Base-by-base conservation (phyloP, 2,329 filamentous ascomycete species). In the Calycina herbarum region DNA sequence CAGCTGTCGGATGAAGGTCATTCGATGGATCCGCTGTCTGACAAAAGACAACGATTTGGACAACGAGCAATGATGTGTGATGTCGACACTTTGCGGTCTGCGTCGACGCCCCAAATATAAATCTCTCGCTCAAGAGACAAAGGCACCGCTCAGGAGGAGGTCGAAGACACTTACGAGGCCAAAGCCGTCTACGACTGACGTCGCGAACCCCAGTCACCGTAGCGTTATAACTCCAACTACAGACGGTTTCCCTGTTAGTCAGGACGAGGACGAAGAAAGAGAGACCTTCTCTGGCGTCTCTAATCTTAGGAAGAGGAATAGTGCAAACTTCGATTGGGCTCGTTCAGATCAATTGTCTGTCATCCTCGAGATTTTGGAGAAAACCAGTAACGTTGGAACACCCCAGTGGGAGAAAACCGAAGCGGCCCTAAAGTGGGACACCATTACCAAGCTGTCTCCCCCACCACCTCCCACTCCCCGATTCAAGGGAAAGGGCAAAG, bases 341-440 rank as follows among this genome's bases (percentile, higher is more conserved):
- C 56, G 73, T 61, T 64, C 70, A 31, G 71, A 72, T 65, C 71
- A 72, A 66, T 66, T 74, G 24, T 72, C 68, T 33, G 68, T 68
- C 6, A 72, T 74, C 11, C 54, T 71, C 6, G 71, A 72, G 63
- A 65, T 67, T 27, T 42, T 71, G n/a, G 67, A 71, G 10, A 65
- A 67, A 35, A 57, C 64, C 56, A 60, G 66, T 59, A 31, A 38
- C 54, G 59, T 57, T 56, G 42, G 66, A 20, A 62, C 62, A 20
- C 62, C 62, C 15, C n/a, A 38, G 17, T 64, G 57, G 62, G 57
- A 60, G 31, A 60, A 60, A 54, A 20, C 35, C 11, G 56, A 59
- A 6, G 35, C 35, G 7, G 57, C 29, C 15, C 29, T 64, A n/a
- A 64, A 59, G 20, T 64, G 62, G 62, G 45, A 51, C 11, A 38